Percentiles rank a stretch among this genome's conserved stretches.
These are phyloP conservation scores for Hordeum vulgare DNA, from an alignment of 176 grass and related monocot species.

Conservation along the genomic window MorexV3_pseudomolecules_assembly NC_058524.1:27076136-27076635, in stretches of 20 bases:
- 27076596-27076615: not conserved
- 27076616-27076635: not conserved
- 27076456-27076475: conserved; percentile 32
- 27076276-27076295: conserved; percentile 19
- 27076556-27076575: not conserved
- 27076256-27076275: conserved; percentile 68
- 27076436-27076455: conserved; percentile 40
- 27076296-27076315: conserved; percentile 69
- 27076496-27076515: not conserved
- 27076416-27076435: conserved; percentile 20
- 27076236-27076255: conserved; percentile 58
- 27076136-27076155: conserved; percentile 53
- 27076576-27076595: not conserved
- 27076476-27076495: not conserved
- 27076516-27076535: not conserved
- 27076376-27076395: conserved; percentile 26
- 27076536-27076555: not conserved
- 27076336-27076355: conserved; percentile 74
- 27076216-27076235: conserved; percentile 34
- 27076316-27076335: conserved; percentile 51
- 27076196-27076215: conserved; percentile 47
- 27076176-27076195: conserved; percentile 62
- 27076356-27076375: conserved; percentile 41
- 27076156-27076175: conserved; percentile 60
- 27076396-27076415: conserved; percentile 41